A percentile compares a stretch with the other conserved stretches of the same genome.
Conservation (phyloP, 2,329 filamentous ascomycete species). For the Thielaviopsis musarum region DNA sequence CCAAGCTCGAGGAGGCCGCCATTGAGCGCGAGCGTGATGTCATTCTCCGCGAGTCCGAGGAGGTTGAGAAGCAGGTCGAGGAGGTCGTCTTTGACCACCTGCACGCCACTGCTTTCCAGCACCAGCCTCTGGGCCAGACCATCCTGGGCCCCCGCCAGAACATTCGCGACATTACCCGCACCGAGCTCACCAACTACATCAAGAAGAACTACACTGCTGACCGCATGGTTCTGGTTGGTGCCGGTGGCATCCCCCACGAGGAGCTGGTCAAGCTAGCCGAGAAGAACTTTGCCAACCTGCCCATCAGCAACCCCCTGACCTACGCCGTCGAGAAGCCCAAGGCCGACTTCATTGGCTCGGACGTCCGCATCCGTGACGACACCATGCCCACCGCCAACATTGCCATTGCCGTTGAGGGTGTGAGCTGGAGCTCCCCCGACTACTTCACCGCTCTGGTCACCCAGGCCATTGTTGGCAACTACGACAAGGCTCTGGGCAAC, state of each 20-base stretch:
- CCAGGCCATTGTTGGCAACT: slow-evolving; percentile 98
- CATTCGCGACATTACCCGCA: slow-evolving; percentile 86
- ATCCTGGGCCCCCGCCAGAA: slow-evolving; percentile 97
- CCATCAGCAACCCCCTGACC: slow-evolving; percentile 57
- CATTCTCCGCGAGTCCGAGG: slow-evolving; percentile 95
- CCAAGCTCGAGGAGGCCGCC: slow-evolving; percentile 81
- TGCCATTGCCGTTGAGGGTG: slow-evolving; percentile 95
- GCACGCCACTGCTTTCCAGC: slow-evolving; percentile 94
- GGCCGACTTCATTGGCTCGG: slow-evolving; percentile 92
- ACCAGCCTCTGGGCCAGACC: slow-evolving; percentile 89
- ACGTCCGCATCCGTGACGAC: slow-evolving; percentile 90
- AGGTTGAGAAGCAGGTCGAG: slow-evolving; percentile 99
- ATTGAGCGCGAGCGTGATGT: slow-evolving; percentile 98
- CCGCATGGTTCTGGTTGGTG: slow-evolving; percentile 95
- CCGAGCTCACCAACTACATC: slow-evolving; percentile 90
- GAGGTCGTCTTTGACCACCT: slow-evolving; percentile 99
- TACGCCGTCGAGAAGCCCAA: slow-evolving; percentile 66
- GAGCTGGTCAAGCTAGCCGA: slow-evolving; percentile 91
- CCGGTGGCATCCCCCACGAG: slow-evolving; percentile 84
- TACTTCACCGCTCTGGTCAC: slow-evolving; percentile 97
- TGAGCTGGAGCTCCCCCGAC: slow-evolving; percentile 97
- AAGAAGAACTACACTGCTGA: slow-evolving; percentile 99
- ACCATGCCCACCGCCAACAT: slow-evolving; percentile 94
- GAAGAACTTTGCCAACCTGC: slow-evolving; percentile 77
- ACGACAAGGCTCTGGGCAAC: slow-evolving; percentile 97